Percentiles rank a stretch among this genome's conserved stretches.
These are phyloP conservation scores for Capsella bursapastoris DNA, from an alignment of 345 rosid genomes.

Conservation along the genomic window DNA sequence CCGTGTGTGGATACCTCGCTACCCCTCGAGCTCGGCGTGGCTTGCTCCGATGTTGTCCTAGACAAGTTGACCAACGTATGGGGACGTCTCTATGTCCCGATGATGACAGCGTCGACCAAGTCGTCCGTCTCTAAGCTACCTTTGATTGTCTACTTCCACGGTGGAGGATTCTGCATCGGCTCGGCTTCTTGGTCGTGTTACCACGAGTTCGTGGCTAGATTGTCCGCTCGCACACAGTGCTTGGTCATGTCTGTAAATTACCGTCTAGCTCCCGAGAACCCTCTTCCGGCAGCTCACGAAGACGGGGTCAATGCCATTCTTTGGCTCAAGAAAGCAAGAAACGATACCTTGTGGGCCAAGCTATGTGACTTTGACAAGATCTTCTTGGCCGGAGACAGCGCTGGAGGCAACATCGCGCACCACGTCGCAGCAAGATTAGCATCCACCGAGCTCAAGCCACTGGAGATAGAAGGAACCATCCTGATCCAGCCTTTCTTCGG, in stretches of 20 bases:
- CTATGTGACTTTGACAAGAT: constrained; percentile 49
- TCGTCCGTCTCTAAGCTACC: constrained; percentile 51
- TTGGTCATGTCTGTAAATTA: constrained; percentile 58
- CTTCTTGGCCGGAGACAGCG: constrained; percentile 72
- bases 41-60: constrained; percentile 57
- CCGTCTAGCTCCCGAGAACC: constrained; percentile 67
- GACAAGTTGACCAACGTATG: constrained; percentile 60
- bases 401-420: constrained; percentile 71
- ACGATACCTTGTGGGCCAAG: constrained; percentile 44
- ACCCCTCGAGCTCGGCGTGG: constrained; percentile 52
- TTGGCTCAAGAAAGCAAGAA: constrained; percentile 58
- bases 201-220: constrained; percentile 57
- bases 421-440: constrained; percentile 48
- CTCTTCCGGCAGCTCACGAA: constrained; percentile 68
- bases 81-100: constrained; percentile 74
- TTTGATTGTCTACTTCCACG: constrained; percentile 66
- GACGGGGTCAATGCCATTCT: constrained; percentile 59
- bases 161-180: constrained; percentile 72
- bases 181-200: constrained; percentile 70
- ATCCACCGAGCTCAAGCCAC: background rate
- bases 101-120: constrained; percentile 16
- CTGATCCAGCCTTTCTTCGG: constrained; percentile 74
- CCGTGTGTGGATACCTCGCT: constrained; percentile 54
- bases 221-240: constrained; percentile 52
- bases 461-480: constrained; percentile 54